Conservation (phyloP, 2,329 filamentous ascomycete genomes). For the Helminthosporium solani region DNA sequence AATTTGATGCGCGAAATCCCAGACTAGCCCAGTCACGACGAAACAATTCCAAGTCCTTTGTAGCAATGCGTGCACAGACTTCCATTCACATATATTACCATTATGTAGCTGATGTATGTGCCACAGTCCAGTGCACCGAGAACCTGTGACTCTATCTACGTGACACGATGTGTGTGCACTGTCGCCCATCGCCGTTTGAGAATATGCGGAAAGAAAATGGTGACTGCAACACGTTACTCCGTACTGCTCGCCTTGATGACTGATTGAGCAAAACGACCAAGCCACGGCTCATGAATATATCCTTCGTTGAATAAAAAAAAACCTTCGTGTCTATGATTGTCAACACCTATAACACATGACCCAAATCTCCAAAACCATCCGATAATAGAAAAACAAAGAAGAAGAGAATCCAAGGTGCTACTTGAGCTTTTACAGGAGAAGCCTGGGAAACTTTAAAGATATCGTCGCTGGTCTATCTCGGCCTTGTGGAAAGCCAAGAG, state of each 20-base stretch:
- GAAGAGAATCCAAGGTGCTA: slow-evolving; percentile 20
- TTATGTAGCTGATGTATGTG: slow-evolving; percentile 35
- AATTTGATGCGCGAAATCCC: slow-evolving; percentile 1
- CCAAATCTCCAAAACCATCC: slow-evolving; percentile 23
- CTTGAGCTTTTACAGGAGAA: slow-evolving; percentile 3
- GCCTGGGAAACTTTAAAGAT: not conserved
- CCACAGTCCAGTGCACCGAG: slow-evolving; percentile 21
- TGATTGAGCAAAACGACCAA: slow-evolving; percentile 12
- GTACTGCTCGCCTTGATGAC: slow-evolving; percentile 15
- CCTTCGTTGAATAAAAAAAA: slow-evolving; percentile 22
- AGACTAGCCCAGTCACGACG: not conserved
- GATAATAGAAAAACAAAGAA: slow-evolving; percentile 30
- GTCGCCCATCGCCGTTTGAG: slow-evolving; percentile 32
- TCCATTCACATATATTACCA: slow-evolving; percentile 28
- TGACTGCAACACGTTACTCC: slow-evolving; percentile 16
- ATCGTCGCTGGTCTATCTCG: not conserved
- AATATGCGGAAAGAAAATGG: slow-evolving; percentile 19
- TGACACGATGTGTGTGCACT: slow-evolving; percentile 30
- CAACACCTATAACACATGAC: slow-evolving; percentile 25
- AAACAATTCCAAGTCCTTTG: not conserved
- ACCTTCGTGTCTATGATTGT: slow-evolving; percentile 37
- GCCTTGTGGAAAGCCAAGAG: not conserved
- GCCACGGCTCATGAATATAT: slow-evolving; percentile 15
- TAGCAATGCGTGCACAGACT: not conserved
- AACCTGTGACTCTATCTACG: slow-evolving; percentile 33